Conservation (phyloP, 768 basidiomycete species). For the Calocera cornea region DNA sequence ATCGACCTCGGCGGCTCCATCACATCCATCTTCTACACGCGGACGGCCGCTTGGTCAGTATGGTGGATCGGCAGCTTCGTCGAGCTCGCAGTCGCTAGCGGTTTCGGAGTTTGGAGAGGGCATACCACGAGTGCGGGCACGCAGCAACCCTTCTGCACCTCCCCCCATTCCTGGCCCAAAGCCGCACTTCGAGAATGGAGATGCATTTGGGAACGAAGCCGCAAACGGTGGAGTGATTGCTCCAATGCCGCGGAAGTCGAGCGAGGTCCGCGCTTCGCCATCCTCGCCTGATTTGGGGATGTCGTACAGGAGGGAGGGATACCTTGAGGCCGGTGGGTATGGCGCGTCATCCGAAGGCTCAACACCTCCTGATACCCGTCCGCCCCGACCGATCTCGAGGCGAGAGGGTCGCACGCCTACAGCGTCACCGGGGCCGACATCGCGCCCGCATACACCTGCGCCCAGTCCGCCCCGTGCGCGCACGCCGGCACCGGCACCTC, state of each 20-base stretch:
- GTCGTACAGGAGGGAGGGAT: not conserved
- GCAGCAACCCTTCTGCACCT: not conserved
- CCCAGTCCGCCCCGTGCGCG: not conserved
- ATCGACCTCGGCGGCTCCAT: constrained; percentile 8
- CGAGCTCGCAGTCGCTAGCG: not conserved
- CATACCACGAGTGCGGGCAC: not conserved
- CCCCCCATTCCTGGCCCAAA: not conserved
- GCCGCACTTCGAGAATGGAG: not conserved
- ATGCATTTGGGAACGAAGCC: not conserved
- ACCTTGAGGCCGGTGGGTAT: not conserved
- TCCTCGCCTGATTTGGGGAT: not conserved
- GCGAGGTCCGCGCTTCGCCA: not conserved
- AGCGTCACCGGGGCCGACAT: not conserved
- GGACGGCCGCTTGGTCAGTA: not conserved
- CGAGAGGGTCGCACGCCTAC: not conserved
- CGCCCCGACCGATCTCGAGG: not conserved
- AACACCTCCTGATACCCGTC: not conserved
- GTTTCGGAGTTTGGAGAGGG: not conserved
- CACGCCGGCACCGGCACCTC: not conserved
- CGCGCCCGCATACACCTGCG: not conserved
- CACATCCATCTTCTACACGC: not conserved
- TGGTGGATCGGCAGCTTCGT: not conserved
- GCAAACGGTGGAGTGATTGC: not conserved
- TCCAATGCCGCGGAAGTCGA: not conserved
- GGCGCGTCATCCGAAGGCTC: not conserved